A percentile compares a stretch with the other conserved stretches of the same genome.
Conservation (phyloP, 2,329 filamentous ascomycete genomes). For the Ophiocordyceps camponoti-leonardi region DNA sequence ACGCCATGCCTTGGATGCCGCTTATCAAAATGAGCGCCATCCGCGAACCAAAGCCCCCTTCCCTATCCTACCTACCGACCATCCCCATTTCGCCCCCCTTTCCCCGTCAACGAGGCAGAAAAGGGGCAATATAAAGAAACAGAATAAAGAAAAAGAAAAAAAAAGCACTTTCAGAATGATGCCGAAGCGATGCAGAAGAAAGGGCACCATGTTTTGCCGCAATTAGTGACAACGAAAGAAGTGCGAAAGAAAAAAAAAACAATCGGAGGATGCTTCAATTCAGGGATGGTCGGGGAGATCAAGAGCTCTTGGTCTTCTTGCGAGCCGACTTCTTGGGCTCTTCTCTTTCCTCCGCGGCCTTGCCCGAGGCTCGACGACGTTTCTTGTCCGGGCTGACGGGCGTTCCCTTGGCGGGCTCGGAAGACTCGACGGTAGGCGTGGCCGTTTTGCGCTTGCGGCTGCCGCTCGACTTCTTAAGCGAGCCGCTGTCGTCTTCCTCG, state of each 20-base stretch:
- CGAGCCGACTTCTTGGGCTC: slow-evolving; percentile 43
- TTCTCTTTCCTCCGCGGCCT: slow-evolving; percentile 35
- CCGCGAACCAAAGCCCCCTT: background rate
- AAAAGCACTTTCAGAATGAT: background rate
- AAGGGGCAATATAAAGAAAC: background rate
- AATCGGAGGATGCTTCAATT: background rate
- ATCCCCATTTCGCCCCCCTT: background rate
- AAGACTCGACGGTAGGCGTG: slow-evolving; percentile 19
- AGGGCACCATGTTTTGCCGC: background rate
- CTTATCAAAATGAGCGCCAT: background rate
- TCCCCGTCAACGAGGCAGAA: background rate
- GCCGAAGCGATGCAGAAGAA: background rate
- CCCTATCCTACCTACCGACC: background rate
- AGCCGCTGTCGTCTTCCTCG: slow-evolving; percentile 29
- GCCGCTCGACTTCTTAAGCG: slow-evolving; percentile 33
- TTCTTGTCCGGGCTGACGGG: slow-evolving; percentile 45
- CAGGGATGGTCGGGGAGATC: too few species aligned
- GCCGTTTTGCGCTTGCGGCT: slow-evolving; percentile 40
- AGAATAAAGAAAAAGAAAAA: background rate
- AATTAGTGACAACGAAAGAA: background rate
- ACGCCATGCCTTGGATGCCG: background rate
- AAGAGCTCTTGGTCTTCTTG: slow-evolving; percentile 36
- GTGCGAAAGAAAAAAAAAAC: background rate
- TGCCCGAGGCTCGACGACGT: slow-evolving; percentile 38
- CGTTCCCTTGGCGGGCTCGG: slow-evolving; percentile 18